These are phyloP conservation scores for Suillus discolor DNA, from an alignment of 768 basidiomycete genomes.

Conservation along the genomic window DNA sequence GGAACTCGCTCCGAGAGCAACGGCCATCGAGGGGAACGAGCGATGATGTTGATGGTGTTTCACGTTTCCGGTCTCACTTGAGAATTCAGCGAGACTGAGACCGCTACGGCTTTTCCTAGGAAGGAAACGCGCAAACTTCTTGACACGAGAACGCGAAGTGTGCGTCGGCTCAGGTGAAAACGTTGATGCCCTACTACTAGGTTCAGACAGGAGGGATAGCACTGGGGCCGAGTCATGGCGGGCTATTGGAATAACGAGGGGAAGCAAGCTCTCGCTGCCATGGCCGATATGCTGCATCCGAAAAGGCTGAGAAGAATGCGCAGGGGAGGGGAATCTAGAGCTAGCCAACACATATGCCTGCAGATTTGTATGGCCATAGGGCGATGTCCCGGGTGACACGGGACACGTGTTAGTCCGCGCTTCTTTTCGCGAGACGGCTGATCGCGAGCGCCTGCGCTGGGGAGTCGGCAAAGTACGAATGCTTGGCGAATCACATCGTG, in stretches of 20 bases:
- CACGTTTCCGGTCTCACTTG: slow-evolving; percentile 28
- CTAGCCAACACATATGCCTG: slow-evolving; percentile 28
- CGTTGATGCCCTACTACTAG: slow-evolving; percentile 16
- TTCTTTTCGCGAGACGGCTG: slow-evolving; percentile 36
- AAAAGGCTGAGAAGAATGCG: slow-evolving; percentile 29
- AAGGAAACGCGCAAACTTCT: slow-evolving; percentile 31
- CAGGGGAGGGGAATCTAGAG: slow-evolving; percentile 29
- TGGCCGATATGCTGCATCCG: slow-evolving; percentile 27
- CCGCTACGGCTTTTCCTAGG: slow-evolving; percentile 37
- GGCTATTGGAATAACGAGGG: slow-evolving; percentile 12
- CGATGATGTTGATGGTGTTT: slow-evolving; percentile 26
- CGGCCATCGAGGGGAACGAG: slow-evolving; percentile 26
- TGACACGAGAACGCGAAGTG: slow-evolving; percentile 12
- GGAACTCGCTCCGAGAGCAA: background rate
- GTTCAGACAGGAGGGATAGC: slow-evolving; percentile 27
- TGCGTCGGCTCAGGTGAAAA: slow-evolving; percentile 24
- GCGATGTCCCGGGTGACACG: slow-evolving; percentile 30
- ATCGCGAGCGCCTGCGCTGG: slow-evolving; percentile 36
- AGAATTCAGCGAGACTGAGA: slow-evolving; percentile 26
- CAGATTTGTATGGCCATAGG: slow-evolving; percentile 32
- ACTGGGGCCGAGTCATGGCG: slow-evolving; percentile 11
- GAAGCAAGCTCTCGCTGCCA: slow-evolving; percentile 30
- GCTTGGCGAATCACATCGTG: slow-evolving; percentile 14
- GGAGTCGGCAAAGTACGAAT: slow-evolving; percentile 21
- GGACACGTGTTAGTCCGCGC: slow-evolving; percentile 21